Conservation (phyloP, 1,139 yeast species). For the Debaryomyces psychrophilus region DNA sequence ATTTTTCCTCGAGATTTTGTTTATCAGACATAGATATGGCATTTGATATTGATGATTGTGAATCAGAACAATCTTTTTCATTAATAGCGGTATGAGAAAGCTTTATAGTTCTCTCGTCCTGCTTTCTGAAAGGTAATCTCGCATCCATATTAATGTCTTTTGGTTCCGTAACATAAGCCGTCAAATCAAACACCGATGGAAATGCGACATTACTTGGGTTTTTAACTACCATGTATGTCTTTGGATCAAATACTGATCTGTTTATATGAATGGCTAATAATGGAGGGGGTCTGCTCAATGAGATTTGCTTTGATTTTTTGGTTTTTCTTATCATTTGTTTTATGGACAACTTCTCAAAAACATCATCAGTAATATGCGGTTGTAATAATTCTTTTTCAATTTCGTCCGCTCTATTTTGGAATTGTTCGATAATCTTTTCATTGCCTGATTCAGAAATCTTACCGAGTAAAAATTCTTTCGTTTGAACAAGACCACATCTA, state of each 20-base stretch:
- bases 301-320: slow-evolving; percentile 80
- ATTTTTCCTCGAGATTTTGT: slow-evolving; percentile 14
- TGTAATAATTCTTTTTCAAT: slow-evolving; percentile 61
- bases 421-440: slow-evolving; percentile 48
- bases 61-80: slow-evolving; percentile 10
- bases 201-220: slow-evolving; percentile 82
- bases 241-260: slow-evolving; percentile 88
- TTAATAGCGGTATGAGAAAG: slow-evolving; percentile 15
- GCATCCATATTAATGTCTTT: slow-evolving; percentile 80
- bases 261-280: slow-evolving; percentile 83
- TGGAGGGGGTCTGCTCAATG: slow-evolving; percentile 82
- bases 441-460: slow-evolving; percentile 40
- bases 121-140: slow-evolving; percentile 69
- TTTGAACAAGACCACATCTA: slow-evolving; percentile 77
- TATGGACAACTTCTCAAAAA: slow-evolving; percentile 72
- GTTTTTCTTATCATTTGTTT: slow-evolving; percentile 76
- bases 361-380: slow-evolving; percentile 77
- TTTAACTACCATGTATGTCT: slow-evolving; percentile 80
- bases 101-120: slow-evolving; percentile 25
- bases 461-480: slow-evolving; percentile 51
- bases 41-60: background rate
- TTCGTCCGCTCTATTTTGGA: slow-evolving; percentile 53
- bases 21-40: slow-evolving; percentile 7
- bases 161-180: slow-evolving; percentile 71
- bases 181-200: slow-evolving; percentile 66